These are phyloP conservation scores for Margaritispora aquatica DNA, from an alignment of 495 filamentous ascomycete genomes.

Conservation along the genomic window DNA sequence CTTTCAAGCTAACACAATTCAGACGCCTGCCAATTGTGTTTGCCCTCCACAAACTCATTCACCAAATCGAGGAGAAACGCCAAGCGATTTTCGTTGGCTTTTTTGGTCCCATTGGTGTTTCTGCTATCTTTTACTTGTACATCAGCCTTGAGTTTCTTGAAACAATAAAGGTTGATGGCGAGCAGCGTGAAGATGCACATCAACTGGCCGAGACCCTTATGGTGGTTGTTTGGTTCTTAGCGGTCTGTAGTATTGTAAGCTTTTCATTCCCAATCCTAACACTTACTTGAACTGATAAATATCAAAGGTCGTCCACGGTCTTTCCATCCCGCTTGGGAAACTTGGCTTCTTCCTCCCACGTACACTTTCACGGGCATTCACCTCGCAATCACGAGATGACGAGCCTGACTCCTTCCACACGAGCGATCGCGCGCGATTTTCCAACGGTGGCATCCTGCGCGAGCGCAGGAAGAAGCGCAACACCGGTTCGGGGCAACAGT, in stretches of 20 bases:
- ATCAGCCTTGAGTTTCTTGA: slow-evolving; percentile 64
- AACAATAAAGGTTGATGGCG: slow-evolving; percentile 48
- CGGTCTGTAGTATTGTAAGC: slow-evolving; percentile 80
- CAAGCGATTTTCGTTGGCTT: slow-evolving; percentile 85
- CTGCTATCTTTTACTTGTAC: slow-evolving; percentile 85
- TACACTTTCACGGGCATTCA: slow-evolving; percentile 53
- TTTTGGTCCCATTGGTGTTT: slow-evolving; percentile 93
- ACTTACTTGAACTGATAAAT: not conserved
- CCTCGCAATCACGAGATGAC: slow-evolving; percentile 26
- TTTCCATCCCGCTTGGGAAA: slow-evolving; percentile 81
- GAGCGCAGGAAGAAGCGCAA: slow-evolving; percentile 8
- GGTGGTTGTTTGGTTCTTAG: slow-evolving; percentile 81
- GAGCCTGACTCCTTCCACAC: slow-evolving; percentile 14
- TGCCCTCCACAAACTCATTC: slow-evolving; percentile 66
- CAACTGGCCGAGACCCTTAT: slow-evolving; percentile 55
- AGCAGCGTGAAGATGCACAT: slow-evolving; percentile 58
- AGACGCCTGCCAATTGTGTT: slow-evolving; percentile 75
- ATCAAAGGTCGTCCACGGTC: slow-evolving; percentile 70
- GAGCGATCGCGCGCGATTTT: slow-evolving; percentile 10
- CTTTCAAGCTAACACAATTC: slow-evolving; percentile 15
- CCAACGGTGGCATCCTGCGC: slow-evolving; percentile 8
- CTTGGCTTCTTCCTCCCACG: slow-evolving; percentile 72
- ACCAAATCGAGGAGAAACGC: slow-evolving; percentile 65
- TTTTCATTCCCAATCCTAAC: not conserved
- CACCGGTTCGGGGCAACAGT: not conserved